Base-by-base conservation (phyloP, 331 rosid species). In the Telfairia occidentalis region DNA sequence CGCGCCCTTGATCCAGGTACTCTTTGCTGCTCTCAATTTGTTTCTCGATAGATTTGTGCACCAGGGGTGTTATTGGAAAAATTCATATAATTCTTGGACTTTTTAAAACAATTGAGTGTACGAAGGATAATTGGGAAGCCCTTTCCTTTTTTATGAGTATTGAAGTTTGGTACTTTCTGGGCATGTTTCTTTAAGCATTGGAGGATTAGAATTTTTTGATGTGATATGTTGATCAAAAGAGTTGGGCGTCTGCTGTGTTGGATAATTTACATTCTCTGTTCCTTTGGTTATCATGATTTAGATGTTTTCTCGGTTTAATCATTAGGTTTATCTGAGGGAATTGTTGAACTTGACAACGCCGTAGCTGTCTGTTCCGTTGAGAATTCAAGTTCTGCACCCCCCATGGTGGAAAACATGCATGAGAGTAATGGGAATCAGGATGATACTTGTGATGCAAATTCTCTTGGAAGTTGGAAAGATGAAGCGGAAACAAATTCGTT, bases 1-100 rank as follows among this genome's bases (percentile, higher is more conserved):
- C 89, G 82, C 37, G 86, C 96, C 37, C 86, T 95, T 38, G 82
- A 82, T 82, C 84, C 87, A 37, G 97, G 99, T 95, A 35, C 18
- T 11, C 21, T 52, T 46, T 7, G n/a, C 29, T 50, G 9, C 3
- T 55, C 73, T 82, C 38, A 34, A 43, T 37, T 30, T 58, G 55
- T 35, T 64, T 76, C 8, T 32, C 2, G 5, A 16, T 7, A 0
- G 26, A 45, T 42, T 29, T 30, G 29, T 5, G 12, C 45, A 35
- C 1, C 5, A 49, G 29, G 38, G 9, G 64, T 40, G 24, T 26
- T 18, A 23, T 15, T 59, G 32, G n/a, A 30, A 29, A 35, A 21
- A 16, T 5, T 18, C 53, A 11, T 23, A 18, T 43, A 2, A 15
- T 16, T 5, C 63, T 9, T 8, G 18, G 29, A 2, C 3, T 16